Base-by-base conservation (phyloP, 441 rosid species). In the Erodium texanum region DNA sequence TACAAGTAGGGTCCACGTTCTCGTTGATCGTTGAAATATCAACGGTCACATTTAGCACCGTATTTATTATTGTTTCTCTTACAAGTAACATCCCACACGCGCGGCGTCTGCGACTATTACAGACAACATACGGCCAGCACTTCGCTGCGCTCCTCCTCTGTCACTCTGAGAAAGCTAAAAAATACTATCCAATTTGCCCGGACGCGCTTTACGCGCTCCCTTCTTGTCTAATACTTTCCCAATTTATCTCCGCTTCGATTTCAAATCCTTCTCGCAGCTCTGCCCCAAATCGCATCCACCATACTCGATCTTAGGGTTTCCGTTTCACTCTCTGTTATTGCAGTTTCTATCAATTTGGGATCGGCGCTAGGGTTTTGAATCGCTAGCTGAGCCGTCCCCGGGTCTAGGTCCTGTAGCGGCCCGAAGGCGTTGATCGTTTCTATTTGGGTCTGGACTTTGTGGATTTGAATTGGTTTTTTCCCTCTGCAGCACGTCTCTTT, bases 191-290 rank as follows among this genome's bases (percentile, higher is more conserved):
- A 16, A 7, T 16, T 54, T 54, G 19, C 20, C 23, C 61, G 61
- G 61, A 54, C 61, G 61, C 61, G 61, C 61, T 54, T 54, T 19
- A 54, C 61, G 18, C 61, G 45, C 45, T 38, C 45, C 45, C 61
- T 18, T 54, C 18, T 48, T 11, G 3, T 38, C 14, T 11, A 38
- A 38, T 38, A 16, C 61, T 54, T 54, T 7, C 61, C 61, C 61
- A 54, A 54, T 16, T 54, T 54, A 7, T 19, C 61, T 16, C 61
- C 20, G 2, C 23, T 54, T 19, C 61, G 20, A 54, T 18, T 54
- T 18, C 61, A 54, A 54, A 16, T 48, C 54, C 54, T 4, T 54
- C 61, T 54, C 61, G 22, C 61, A 54, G 45, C 11, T 38, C 45
- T 38, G 19, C 61, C 61, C 20, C 61, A 18, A 32, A 32, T 32